These are phyloP conservation scores for Talaromyces nanjingensis DNA, from an alignment of 495 filamentous ascomycete genomes.

Conservation along the genomic window DNA sequence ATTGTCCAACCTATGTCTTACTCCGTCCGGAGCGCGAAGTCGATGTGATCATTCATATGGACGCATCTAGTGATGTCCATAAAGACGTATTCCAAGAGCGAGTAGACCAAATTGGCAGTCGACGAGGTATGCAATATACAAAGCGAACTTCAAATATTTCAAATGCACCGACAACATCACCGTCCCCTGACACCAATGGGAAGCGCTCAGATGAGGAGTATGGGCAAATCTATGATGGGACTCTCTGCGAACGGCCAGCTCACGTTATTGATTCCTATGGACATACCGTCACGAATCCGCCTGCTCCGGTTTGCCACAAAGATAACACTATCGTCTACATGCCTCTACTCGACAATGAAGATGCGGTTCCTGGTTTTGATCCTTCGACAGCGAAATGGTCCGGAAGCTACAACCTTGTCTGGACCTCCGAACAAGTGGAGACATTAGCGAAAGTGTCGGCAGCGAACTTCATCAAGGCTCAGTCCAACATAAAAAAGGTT, in stretches of 20 bases:
- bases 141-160: not conserved
- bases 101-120: conserved; percentile 7
- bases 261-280: conserved; percentile 8
- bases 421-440: conserved; percentile 8
- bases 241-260: not conserved
- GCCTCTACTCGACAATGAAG: conserved; percentile 7
- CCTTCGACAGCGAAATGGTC: conserved; percentile 9
- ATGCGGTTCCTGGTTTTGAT: conserved; percentile 4
- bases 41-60: conserved; percentile 8
- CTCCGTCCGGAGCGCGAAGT: conserved; percentile 7
- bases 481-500: conserved; percentile 5
- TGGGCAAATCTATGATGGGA: conserved; percentile 5
- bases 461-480: conserved; percentile 1
- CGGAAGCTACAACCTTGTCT: conserved; percentile 9
- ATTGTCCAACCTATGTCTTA: conserved; percentile 8
- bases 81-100: conserved; percentile 8
- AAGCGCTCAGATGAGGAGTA: conserved; percentile 2
- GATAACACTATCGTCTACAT: conserved; percentile 8
- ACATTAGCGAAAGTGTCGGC: conserved; percentile 3
- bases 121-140: conserved; percentile 5
- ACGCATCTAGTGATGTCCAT: conserved; percentile 8
- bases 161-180: not conserved
- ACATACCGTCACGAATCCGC: conserved; percentile 7
- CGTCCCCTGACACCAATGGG: not conserved
- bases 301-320: conserved; percentile 5